phyloP scores from a whole-genome alignment of 2,329 filamentous ascomycete species.

The Fusarium chaquense region DNA sequence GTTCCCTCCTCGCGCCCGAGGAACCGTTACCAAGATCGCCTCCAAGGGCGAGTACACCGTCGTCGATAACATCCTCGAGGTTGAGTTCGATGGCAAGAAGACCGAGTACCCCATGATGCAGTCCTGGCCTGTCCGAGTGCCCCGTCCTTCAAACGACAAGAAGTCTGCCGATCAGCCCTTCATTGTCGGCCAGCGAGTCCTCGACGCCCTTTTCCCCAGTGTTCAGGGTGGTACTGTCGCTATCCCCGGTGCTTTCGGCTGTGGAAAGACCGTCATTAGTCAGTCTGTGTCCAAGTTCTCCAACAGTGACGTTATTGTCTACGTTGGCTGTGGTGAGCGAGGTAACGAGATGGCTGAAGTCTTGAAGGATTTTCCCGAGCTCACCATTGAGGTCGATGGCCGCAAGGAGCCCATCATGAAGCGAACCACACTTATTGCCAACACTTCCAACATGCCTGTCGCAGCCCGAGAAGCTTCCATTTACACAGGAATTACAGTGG shows the following conservation, averaged over 20 bases:
- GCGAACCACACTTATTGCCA: conserved; percentile 97
- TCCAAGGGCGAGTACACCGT: conserved; percentile 94
- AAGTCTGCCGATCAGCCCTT: conserved; percentile 90
- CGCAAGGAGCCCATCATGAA: conserved; percentile 99
- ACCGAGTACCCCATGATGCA: conserved; percentile 98
- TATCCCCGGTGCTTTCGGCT: conserved; percentile 98
- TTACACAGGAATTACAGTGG: conserved; percentile 94
- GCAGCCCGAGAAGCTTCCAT: conserved; percentile 98
- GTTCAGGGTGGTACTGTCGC: conserved; percentile 98
- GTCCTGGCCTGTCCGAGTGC: conserved; percentile 96
- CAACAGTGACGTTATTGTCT: conserved; percentile 98
- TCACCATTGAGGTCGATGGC: conserved; percentile 93
- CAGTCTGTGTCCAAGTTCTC: conserved; percentile 99
- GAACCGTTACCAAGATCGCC: conserved; percentile 91
- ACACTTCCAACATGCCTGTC: conserved; percentile 99
- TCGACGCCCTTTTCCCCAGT: conserved; percentile 95
- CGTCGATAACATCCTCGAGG: conserved; percentile 90
- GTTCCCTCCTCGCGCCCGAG: conserved; percentile 87
- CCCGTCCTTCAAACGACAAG: conserved; percentile 92
- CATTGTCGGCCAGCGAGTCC: conserved; percentile 94
- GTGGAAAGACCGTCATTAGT: conserved; percentile 98
- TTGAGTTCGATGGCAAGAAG: conserved; percentile 98
- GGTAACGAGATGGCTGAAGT: conserved; percentile 99
- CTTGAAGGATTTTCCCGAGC: conserved; percentile 99
- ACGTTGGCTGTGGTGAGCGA: conserved; percentile 91